Base-by-base conservation (phyloP, 306 rosid species). In the Vigna unguiculata region DNA sequence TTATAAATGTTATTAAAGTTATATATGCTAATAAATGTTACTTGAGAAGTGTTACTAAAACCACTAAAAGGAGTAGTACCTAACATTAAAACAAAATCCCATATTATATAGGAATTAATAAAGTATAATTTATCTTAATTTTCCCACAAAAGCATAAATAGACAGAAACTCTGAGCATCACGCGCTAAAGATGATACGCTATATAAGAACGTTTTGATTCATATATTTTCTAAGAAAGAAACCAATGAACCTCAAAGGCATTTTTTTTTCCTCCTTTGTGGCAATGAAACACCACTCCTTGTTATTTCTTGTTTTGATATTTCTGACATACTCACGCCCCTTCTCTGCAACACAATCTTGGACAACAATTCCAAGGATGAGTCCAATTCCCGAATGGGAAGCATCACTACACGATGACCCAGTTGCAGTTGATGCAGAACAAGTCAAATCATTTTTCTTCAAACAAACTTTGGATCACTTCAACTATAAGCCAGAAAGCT, bases 401-500 rank as follows among this genome's bases (percentile, higher is more conserved):
- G 24, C 52, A 22, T 51, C 80, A 59, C 28, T 62, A 14, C 75
- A 64, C 9, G 70, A 82, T 19, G 57, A 80, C 30, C 61, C 72
- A 52, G 21, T 68, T 6, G n/a, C 52, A 10, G 12, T 4, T 20
- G 34, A 65, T 20, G 19, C 11, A 22, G 24, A 57, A 52, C 83
- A 85, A 15, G 57, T 84, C 14, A 22, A 83, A 51, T 87, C 92
- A 25, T 87, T 70, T 72, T 89, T 77, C 66, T 89, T 76, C 78
- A 75, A 69, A 16, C 96, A 89, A 64, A 84, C 80, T 6, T 71
- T 91, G 0, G 96, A 88, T 80, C 96, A 91, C 80, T 91, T 91
- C 86, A 91, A 89, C 74, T 85, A 84, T 14, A 82, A 81, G 62
- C 77, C 82, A 9, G 90, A 91, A 36, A 87, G 93, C 81, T 91